Evolutionary conservation across 148 eudicot genomes (phyloP).

Genomic region (Rhododendron williamsianum): DNA sequence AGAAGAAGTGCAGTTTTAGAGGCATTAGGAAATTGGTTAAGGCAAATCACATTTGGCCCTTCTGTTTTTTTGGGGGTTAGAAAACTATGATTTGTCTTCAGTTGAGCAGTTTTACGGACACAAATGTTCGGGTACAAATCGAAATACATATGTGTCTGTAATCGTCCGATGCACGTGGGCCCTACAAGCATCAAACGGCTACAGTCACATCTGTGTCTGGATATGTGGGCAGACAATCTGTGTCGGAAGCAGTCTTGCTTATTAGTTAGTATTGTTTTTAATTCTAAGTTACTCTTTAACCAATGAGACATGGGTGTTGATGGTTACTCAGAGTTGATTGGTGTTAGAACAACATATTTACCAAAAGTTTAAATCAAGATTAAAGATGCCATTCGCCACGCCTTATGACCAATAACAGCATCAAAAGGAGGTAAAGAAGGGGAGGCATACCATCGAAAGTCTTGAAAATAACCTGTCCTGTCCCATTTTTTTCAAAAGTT

Average conservation of each 20-base stretch:
- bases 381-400: not conserved
- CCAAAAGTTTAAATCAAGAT: not conserved
- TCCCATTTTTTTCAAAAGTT: not conserved
- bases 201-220: not conserved
- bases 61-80: not conserved
- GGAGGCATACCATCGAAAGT: not conserved
- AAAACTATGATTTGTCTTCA: not conserved
- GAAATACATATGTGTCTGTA: not conserved
- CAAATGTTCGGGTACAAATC: not conserved
- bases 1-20: not conserved
- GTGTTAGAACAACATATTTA: not conserved
- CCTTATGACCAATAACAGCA: not conserved
- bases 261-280: not conserved
- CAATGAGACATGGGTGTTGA: not conserved
- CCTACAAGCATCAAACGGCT: not conserved
- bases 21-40: not conserved
- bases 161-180: not conserved
- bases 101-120: not conserved
- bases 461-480: not conserved
- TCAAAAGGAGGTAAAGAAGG: not conserved
- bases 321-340: not conserved
- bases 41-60: not conserved
- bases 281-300: not conserved
- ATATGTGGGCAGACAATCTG: not conserved
- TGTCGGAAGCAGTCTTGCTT: not conserved